Evolutionary conservation across 2,329 filamentous ascomycete species (phyloP).

Genomic region (Pseudofabraea citricarpa): DNA sequence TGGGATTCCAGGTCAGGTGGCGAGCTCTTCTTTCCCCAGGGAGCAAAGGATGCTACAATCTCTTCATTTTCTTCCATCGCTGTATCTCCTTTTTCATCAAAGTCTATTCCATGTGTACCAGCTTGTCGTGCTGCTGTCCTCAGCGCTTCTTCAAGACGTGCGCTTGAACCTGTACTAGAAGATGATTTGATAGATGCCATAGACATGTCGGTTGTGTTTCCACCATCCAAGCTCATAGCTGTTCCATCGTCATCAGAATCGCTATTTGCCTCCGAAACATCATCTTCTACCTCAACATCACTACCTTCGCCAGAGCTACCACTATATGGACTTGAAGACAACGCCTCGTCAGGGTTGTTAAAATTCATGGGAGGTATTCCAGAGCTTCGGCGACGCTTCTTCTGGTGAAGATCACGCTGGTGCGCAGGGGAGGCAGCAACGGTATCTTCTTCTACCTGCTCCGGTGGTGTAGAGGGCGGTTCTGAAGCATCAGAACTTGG

Average conservation of each 20-base stretch:
- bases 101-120: slow-evolving; percentile 63
- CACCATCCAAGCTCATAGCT: slow-evolving; percentile 71
- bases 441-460: slow-evolving; percentile 56
- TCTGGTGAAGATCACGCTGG: slow-evolving; percentile 61
- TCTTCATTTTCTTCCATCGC: slow-evolving; percentile 56
- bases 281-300: slow-evolving; percentile 42
- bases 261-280: slow-evolving; percentile 42
- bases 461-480: slow-evolving; percentile 57
- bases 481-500: slow-evolving; percentile 45
- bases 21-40: slow-evolving; percentile 60
- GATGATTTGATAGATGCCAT: slow-evolving; percentile 56
- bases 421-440: slow-evolving; percentile 56
- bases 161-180: slow-evolving; percentile 60
- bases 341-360: slow-evolving; percentile 58
- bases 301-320: slow-evolving; percentile 44
- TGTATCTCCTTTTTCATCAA: slow-evolving; percentile 49
- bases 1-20: slow-evolving; percentile 25
- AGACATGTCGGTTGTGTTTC: slow-evolving; percentile 66
- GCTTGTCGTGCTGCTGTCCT: slow-evolving; percentile 71
- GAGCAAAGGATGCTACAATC: slow-evolving; percentile 67
- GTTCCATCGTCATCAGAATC: slow-evolving; percentile 65
- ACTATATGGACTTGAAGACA: slow-evolving; percentile 77
- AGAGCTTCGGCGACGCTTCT: slow-evolving; percentile 58
- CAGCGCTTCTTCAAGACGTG: slow-evolving; percentile 71
- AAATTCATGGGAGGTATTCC: slow-evolving; percentile 60